Evolutionary conservation across 352 stramenopile genomes (phyloP), one percentile per base, ranked within the genome.

Genomic region (Phytopythium sindhum): DNA sequence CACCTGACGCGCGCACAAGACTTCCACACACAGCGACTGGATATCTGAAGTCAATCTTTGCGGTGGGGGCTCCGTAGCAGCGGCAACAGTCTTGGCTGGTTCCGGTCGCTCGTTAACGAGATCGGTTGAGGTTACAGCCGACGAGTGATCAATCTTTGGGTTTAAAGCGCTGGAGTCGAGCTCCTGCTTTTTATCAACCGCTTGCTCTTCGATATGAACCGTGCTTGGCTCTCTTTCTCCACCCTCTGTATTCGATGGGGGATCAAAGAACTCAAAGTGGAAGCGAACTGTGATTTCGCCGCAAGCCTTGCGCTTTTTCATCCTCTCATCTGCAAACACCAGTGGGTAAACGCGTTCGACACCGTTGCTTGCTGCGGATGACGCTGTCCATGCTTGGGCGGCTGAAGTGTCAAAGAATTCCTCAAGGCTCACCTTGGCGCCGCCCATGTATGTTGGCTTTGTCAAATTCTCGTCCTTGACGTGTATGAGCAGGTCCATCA

Each of bases 371-470:
- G 33, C 48, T 15, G 45, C 28, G n/a, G 53, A 26, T 23, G 69
- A 41, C 6, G 29, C 23, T 44, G 61, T 61, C 44, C 53, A 65
- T 47, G 62, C 53, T 12, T 23, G 7, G 4, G 45, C 35, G 21
- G 19, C 41, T 23, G 64, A 54, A 1, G 35, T 6, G 2, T 28
- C 15, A 11, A 82, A 76, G 51, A 80, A 69, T 21, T 79, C 74
- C 2, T 37, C 64, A 21, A 82, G 28, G 51, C 67, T 69, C 8
- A 74, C 54, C 35, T 77, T 80, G 5, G 67, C 60, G 21, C 72
- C 75, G 4, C 75, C 75, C 69, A 83, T 78, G 41, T 78, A 83
- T 2, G 72, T 80, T 15, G 66, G 51, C 29, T 80, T 83, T 24
- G 77, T 60, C 21, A 83, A 15, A 24, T 83, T 80, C 19, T 78